Evolutionary conservation across 1,139 yeast genomes (phyloP), one percentile per base, ranked within the genome.

Genomic region (Blastobotrys petasosporus): DNA sequence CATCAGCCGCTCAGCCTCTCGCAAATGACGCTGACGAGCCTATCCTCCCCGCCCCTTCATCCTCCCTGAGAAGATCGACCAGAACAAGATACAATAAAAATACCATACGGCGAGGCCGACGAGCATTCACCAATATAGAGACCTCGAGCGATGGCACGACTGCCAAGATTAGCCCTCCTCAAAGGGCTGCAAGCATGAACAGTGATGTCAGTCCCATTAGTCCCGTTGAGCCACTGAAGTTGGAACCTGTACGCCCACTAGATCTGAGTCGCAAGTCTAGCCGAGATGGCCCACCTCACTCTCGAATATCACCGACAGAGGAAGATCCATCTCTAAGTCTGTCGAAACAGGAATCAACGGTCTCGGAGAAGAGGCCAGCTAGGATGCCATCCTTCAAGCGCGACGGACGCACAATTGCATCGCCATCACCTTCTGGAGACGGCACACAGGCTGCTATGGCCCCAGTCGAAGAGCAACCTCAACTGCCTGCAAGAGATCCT

Each of bases 21-120:
- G 54, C 61, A 3, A 55, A 55, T 42, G 63, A 59, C 44, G 52
- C 59, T 31, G 64, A 60, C 33, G 54, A 58, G 39, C 63, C 63
- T 2, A 58, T 61, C 17, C 45, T 61, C 41, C 54, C 62, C 8
- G 51, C 62, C 0, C 61, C 60, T 2, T 54, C 60, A 9, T 51
- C 61, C 5, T 61, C 64, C 6, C 52, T 61, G 32, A 50, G 63
- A 9, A 46, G 65, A 23, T 54, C 64, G 2, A 58, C 62, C 1
- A 47, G 59, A 33, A 60, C 63, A 4, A 46, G 59, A 30, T 58
- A 60, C 47, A 55, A 54, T 41, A 60, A 58, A 46, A 44, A 54
- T 13, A 55, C 60, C 2, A 43, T 55, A 10, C 50, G 58, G 17
- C 50, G 54, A 12, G 55, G 56, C 3, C 39, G 53, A 20, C 41